Conservation (phyloP, 1,139 yeast species). For the Geotrichum cucujoidarum region DNA sequence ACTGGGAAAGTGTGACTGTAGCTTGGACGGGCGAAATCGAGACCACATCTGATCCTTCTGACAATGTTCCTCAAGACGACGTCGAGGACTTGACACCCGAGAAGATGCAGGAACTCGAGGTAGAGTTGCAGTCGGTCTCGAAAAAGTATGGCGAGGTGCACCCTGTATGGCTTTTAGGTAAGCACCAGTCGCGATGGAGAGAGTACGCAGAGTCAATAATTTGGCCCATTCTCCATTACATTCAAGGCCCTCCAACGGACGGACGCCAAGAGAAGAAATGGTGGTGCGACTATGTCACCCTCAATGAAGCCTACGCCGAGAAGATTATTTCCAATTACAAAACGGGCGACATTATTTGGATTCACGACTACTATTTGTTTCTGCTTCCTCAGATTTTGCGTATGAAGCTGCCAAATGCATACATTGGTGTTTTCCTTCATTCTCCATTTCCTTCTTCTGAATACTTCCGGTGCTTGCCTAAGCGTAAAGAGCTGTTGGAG, state of each 20-base stretch:
- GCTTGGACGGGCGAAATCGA: constrained; percentile 91
- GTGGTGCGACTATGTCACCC: constrained; percentile 88
- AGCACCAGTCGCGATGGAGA: constrained; percentile 69
- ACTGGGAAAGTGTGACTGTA: constrained; percentile 82
- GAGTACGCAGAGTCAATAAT: constrained; percentile 81
- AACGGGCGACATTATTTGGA: constrained; percentile 92
- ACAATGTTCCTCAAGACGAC: constrained; percentile 16
- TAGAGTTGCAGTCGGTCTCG: constrained; percentile 11
- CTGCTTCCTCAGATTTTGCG: constrained; percentile 81
- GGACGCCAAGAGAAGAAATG: constrained; percentile 68
- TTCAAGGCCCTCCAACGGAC: constrained; percentile 64
- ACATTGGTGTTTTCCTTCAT: constrained; percentile 62
- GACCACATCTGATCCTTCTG: constrained; percentile 22
- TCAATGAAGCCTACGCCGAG: constrained; percentile 86
- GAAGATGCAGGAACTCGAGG: constrained; percentile 22
- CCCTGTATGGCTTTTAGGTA: constrained; percentile 80
- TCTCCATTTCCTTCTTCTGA: constrained; percentile 93
- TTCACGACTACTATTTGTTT: constrained; percentile 86
- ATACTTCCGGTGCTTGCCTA: constrained; percentile 81
- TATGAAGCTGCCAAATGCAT: constrained; percentile 74
- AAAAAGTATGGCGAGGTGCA: constrained; percentile 45
- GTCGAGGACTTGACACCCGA: constrained; percentile 18
- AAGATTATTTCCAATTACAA: constrained; percentile 65
- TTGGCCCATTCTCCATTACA: constrained; percentile 95
- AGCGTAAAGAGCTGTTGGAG: constrained; percentile 73